Evolutionary conservation across 129 eudicot species (phyloP).

Genomic region (Pulicaria dysenterica): DNA sequence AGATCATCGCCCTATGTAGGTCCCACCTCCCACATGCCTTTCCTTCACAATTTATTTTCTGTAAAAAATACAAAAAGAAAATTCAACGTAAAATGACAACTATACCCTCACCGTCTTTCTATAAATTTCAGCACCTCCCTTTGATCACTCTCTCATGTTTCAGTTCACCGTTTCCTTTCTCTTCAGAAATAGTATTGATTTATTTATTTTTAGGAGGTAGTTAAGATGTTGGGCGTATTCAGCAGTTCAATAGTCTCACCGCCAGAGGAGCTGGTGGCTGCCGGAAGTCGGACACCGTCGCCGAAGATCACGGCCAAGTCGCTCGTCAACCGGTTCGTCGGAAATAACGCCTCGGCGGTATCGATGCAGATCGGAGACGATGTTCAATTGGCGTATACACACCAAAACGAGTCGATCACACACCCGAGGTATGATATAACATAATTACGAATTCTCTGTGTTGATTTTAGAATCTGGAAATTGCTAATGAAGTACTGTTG

Average conservation of each 20-base stretch:
- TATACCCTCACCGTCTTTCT: conserved; percentile 40
- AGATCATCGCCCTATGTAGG: conserved; percentile 42
- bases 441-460: background rate
- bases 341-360: conserved; percentile 61
- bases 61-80: background rate
- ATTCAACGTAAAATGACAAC: conserved; percentile 33
- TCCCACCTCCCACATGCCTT: conserved; percentile 21
- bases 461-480: conserved; percentile 14
- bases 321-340: conserved; percentile 65
- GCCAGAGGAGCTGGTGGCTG: conserved; percentile 96
- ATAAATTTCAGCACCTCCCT: conserved; percentile 37
- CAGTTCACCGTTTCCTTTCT: conserved; percentile 17
- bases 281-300: conserved; percentile 97
- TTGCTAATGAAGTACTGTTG: background rate
- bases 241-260: conserved; percentile 82
- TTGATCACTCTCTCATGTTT: conserved; percentile 46
- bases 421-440: conserved; percentile 69
- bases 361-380: conserved; percentile 73
- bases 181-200: background rate
- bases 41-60: background rate
- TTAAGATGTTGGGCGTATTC: conserved; percentile 77
- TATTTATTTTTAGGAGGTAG: background rate
- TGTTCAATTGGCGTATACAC: conserved; percentile 83
- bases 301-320: conserved; percentile 76
- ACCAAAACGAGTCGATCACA: conserved; percentile 62